A percentile compares a stretch with the other conserved stretches of the same genome.
Conservation (phyloP, 306 rosid species). For the Hippophae rhamnoides region DNA sequence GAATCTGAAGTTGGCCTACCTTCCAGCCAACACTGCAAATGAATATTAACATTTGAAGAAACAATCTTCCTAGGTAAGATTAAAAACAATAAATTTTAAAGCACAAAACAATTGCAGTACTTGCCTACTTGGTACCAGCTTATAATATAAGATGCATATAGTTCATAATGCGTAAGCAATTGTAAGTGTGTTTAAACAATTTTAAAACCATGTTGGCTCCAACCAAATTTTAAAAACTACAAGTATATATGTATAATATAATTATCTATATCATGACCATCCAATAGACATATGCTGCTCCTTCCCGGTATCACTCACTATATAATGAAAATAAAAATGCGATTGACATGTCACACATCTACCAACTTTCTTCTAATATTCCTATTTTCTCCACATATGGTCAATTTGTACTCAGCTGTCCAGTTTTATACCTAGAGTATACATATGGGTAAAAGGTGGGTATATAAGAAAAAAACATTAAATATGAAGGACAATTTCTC, state of each 20-base stretch:
- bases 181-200: neutral
- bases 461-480: no score
- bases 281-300: neutral
- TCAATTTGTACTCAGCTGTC: no score
- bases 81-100: neutral
- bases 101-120: no score
- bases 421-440: no score
- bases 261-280: neutral
- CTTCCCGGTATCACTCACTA: no score
- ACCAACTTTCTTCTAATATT: neutral
- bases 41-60: constrained; percentile 14
- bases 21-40: constrained; percentile 52
- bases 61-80: constrained; percentile 7
- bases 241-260: neutral
- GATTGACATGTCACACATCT: no score
- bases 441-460: no score
- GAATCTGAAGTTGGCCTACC: constrained; percentile 29
- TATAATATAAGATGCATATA: no score
- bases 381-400: neutral
- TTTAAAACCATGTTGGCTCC: neutral
- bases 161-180: no score
- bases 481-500: no score
- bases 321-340: no score
- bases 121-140: no score
- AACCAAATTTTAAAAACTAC: neutral